Percentiles rank a stretch among this genome's conserved stretches.
Evolutionary conservation across 139 green algal genomes (phyloP).

Genomic region (Eudorina sp.): DNA sequence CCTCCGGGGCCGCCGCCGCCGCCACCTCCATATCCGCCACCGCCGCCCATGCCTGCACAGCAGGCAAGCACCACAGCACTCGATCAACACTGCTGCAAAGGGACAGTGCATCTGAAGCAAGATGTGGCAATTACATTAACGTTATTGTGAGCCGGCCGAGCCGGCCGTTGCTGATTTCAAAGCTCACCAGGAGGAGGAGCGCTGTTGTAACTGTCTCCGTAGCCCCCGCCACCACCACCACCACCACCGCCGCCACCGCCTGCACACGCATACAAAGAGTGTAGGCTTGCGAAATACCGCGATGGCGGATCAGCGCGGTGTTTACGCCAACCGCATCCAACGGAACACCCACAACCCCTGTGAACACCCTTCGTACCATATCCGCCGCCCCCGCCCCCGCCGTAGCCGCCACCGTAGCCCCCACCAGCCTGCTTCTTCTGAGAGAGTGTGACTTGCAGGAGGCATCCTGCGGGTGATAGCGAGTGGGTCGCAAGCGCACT

Average conservation of each 20-base stretch:
- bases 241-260: neutral
- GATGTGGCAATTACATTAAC: too few relatives aligned
- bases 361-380: neutral
- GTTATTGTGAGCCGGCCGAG: too few relatives aligned
- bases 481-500: too few relatives aligned
- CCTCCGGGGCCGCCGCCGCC: conserved; percentile 58
- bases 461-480: conserved; percentile 70
- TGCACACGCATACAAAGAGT: neutral
- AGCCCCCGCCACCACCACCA: neutral
- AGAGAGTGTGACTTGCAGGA: conserved; percentile 66
- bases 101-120: too few relatives aligned
- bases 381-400: conserved; percentile 37
- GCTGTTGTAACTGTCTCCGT: conserved; percentile 15
- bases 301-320: too few relatives aligned
- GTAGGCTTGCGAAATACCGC: too few relatives aligned
- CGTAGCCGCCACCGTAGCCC: conserved; percentile 35
- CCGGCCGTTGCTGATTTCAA: too few relatives aligned
- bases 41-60: conserved; percentile 42
- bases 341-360: too few relatives aligned
- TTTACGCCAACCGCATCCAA: too few relatives aligned
- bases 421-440: conserved; percentile 65
- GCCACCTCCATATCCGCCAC: conserved; percentile 46
- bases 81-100: too few relatives aligned
- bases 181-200: conserved; percentile 22
- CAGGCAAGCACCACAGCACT: too few relatives aligned